Evolutionary conservation across 2,329 filamentous ascomycete genomes (phyloP), one percentile per base, ranked within the genome.

Genomic region (Atkinsonella texensis): DNA sequence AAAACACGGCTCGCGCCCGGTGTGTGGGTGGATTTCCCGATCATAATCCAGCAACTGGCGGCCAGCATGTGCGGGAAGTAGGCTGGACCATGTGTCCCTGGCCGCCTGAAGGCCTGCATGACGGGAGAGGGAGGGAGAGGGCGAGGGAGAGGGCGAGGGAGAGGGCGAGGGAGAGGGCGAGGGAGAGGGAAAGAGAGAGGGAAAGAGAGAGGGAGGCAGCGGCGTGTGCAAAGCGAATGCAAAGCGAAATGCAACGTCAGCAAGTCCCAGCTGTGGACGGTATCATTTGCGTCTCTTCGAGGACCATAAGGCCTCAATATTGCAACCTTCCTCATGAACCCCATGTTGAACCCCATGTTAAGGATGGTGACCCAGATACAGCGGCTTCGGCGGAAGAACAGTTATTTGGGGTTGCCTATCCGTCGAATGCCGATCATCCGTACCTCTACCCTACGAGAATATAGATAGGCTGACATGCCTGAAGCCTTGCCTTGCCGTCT

Each of bases 81-180:
- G 39, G 31, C 39, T 17, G 15, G 28, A 17, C 35, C 54, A 43
- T 56, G 52, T 53, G 53, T 53, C 49, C 55, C 53, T 53, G 57
- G 54, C 54, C 57, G 51, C 55, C 57, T 56, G 54, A 55, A 54
- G 46, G 40, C 42, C 45, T 57, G 54, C 57, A 55, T 43, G 40
- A 20, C n/a, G 10, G 13, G 41, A 42, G 20, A 13, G n/a, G 33
- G 33, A 41, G 15, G 47, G 17, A 5, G n/a, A 23, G 2, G 20
- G 20, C 20, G 20, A 23, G 20, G 20, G 20, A 23, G 20, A 23
- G 4, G 20, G 20, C 2, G 4, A 4, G 2, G 4, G 20, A 23
- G 20, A 4, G 20, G 4, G 20, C n/a, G n/a, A n/a, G n/a, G n/a
- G n/a, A n/a, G n/a, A 23, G 2, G 20, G 20, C 20, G 20, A 23